Conservation (phyloP, 306 rosid species). For the Pyrus betulifolia region DNA sequence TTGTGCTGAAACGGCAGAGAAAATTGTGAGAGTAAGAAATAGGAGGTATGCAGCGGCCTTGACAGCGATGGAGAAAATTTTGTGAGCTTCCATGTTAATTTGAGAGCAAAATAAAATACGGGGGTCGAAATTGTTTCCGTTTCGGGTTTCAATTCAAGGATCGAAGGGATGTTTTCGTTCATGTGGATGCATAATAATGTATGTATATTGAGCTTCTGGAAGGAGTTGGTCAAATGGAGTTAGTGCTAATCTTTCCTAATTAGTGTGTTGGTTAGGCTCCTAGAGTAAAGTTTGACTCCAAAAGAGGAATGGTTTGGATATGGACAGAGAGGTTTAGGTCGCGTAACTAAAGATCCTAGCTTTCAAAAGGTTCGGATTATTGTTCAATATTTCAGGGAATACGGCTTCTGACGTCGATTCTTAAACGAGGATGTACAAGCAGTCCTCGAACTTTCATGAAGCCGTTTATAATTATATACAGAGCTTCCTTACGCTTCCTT, state of each 20-base stretch:
- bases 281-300: not conserved
- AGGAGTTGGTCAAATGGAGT: slow-evolving; percentile 28
- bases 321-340: slow-evolving; percentile 1
- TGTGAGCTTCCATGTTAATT: slow-evolving; percentile 23
- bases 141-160: not conserved
- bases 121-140: not conserved
- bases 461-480: not conserved
- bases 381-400: not conserved
- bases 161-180: not conserved
- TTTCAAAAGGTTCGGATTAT: not conserved
- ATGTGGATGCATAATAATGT: not conserved
- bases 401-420: not conserved
- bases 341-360: not conserved
- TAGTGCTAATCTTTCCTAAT: not conserved
- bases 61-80: not conserved
- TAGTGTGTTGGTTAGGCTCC: slow-evolving; percentile 3
- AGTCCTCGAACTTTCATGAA: not conserved
- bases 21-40: slow-evolving; percentile 16
- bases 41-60: slow-evolving; percentile 13
- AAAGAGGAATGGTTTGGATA: not conserved
- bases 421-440: not conserved
- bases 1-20: slow-evolving; percentile 25
- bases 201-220: not conserved
- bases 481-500: not conserved
- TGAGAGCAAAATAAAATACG: not conserved